Base-by-base conservation (phyloP, 2,329 filamentous ascomycete species). In the Zymoseptoria brevis region DNA sequence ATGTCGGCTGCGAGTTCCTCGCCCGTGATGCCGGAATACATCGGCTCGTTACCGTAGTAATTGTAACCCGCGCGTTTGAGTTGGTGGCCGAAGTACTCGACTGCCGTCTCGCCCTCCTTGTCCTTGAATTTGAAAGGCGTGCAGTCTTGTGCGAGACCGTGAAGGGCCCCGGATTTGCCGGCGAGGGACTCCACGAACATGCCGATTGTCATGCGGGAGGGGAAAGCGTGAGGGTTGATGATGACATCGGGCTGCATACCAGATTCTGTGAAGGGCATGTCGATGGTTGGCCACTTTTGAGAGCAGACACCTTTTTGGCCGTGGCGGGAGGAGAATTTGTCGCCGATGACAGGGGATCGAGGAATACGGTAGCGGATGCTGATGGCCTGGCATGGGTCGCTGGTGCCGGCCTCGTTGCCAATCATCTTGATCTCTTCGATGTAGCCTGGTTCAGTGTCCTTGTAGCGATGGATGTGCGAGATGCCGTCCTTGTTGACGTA, bases 221-320 rank as follows among this genome's bases (percentile, higher is more conserved):
- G 94, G 82, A 99, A 99, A 71, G 94, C 94, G 81, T 99, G 94
- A 49, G 94, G 94, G 78, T 99, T 99, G 81, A 99, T 99, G 76
- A 99, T 99, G 69, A 96, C 82, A 75, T 99, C 94, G 8, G 94
- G 94, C 71, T 96, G 92, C 62, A 99, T 97, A 57, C 94, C 94
- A 5, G 88, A 89, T 77, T 99, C 94, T 2, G 90, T 91, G 76
- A 97, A 99, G 3, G 94, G 94, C 89, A 99, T 94, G 73, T 97
- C 92, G 60, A 89, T 80, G 2, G 87, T 83, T 0, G 92, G 94
- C 91, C 94, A 99, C 74, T 96, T 94, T 73, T 97, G 93, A 19
- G 91, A 96, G 70, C 84, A 87, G 55, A 97, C 94, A 85, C 94
- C 94, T 77, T 99, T 99, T 74, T 99, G 94, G 62, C 94, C 94